Percentiles rank a stretch among this genome's conserved stretches.
Conservation (phyloP, 2,329 filamentous ascomycete genomes). For the Penicillium expansum region DNA sequence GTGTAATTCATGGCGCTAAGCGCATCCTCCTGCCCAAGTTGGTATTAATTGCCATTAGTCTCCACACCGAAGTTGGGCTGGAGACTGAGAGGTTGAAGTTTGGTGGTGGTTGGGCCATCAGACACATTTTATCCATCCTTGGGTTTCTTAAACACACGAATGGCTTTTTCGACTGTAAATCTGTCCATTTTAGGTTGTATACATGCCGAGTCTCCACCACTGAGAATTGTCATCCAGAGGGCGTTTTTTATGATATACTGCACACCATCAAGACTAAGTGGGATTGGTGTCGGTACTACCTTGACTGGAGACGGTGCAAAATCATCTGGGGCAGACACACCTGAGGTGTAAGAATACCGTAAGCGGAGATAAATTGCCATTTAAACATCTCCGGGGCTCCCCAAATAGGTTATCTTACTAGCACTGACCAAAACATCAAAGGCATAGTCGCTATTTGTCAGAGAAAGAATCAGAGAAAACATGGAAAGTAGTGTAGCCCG, state of each 20-base stretch:
- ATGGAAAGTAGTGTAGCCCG: conserved; percentile 45
- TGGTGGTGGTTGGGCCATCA: conserved; percentile 30
- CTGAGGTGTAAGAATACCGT: conserved; percentile 42
- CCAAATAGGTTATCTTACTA: conserved; percentile 4
- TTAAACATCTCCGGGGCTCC: not conserved
- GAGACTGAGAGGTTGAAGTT: conserved; percentile 33
- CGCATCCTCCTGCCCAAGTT: conserved; percentile 8
- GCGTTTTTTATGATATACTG: conserved; percentile 13
- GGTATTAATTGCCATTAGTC: conserved; percentile 34
- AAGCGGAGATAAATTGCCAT: not conserved
- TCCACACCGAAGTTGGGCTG: conserved; percentile 29
- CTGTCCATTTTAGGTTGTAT: conserved; percentile 11
- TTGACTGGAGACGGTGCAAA: conserved; percentile 40
- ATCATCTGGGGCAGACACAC: conserved; percentile 47
- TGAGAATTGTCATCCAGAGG: conserved; percentile 40
- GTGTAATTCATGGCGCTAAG: conserved; percentile 3
- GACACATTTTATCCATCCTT: conserved; percentile 39
- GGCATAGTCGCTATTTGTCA: conserved; percentile 14
- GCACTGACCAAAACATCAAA: conserved; percentile 11
- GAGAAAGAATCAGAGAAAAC: conserved; percentile 36
- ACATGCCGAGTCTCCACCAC: conserved; percentile 33
- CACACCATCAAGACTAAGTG: conserved; percentile 9
- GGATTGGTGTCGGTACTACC: conserved; percentile 23
- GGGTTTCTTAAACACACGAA: conserved; percentile 25
- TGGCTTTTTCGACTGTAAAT: conserved; percentile 17